Evolutionary conservation across 2,329 filamentous ascomycete species (phyloP).

Genomic region (Knoxdaviesia capensis): DNA sequence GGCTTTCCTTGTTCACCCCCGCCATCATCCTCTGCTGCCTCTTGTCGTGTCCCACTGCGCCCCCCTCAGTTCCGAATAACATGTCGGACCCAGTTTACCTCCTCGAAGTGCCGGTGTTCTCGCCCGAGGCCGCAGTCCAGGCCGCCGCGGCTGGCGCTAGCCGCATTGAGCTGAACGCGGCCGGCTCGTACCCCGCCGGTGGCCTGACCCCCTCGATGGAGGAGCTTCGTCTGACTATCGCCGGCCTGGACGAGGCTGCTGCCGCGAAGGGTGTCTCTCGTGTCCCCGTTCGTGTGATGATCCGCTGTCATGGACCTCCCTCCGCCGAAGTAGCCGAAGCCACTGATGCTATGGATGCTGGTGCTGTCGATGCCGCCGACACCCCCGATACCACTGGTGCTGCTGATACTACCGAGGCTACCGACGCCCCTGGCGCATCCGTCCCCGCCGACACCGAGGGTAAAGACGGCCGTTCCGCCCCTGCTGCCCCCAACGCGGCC

Average conservation of each 20-base stretch:
- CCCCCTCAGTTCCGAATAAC: too few species aligned
- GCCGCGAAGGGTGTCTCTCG: constrained; percentile 4
- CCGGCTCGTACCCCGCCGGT: constrained; percentile 26
- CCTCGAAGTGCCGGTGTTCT: constrained; percentile 36
- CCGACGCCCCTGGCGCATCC: too few species aligned
- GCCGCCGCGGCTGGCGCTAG: constrained; percentile 23
- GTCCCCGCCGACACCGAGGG: too few species aligned
- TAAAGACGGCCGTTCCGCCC: too few species aligned
- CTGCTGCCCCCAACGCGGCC: too few species aligned
- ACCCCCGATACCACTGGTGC: too few species aligned
- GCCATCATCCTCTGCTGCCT: too few species aligned
- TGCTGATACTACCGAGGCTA: too few species aligned
- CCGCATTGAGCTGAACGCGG: constrained; percentile 32
- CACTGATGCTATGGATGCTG: too few species aligned
- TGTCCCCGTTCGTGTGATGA: constrained; percentile 31
- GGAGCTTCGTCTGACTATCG: constrained; percentile 13
- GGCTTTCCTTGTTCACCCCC: too few species aligned
- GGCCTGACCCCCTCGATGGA: constrained; percentile 27
- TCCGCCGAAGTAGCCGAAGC: not conserved
- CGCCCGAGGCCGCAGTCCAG: constrained; percentile 15
- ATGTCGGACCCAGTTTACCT: not conserved
- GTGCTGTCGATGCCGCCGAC: too few species aligned
- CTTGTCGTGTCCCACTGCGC: too few species aligned
- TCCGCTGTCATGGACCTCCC: constrained; percentile 25
- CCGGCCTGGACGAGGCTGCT: not conserved